A percentile compares a stretch with the other conserved stretches of the same genome.
phyloP scores from a whole-genome alignment of 495 filamentous ascomycete genomes.

The Neohortaea acidophila region DNA sequence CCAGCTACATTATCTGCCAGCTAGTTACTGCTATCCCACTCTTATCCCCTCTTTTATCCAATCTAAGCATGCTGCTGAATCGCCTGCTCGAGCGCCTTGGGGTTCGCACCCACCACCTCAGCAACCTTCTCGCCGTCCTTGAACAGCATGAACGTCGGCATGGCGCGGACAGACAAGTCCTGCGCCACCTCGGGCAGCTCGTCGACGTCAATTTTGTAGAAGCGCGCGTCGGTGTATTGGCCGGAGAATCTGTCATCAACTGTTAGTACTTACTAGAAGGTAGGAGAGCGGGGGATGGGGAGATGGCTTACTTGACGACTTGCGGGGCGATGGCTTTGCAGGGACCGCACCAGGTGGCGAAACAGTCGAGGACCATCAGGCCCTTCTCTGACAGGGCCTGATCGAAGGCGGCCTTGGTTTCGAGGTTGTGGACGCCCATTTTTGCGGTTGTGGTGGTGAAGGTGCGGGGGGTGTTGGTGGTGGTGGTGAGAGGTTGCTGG shows the following conservation, averaged over 20 bases:
- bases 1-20: too few relatives aligned
- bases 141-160: conserved; percentile 89
- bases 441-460: conserved; percentile 38
- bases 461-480: conserved; percentile 20
- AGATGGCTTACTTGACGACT: conserved; percentile 42
- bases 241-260: conserved; percentile 36
- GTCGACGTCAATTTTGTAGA: conserved; percentile 92
- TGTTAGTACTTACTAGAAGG: conserved; percentile 14
- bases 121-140: conserved; percentile 53
- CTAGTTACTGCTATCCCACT: too few relatives aligned
- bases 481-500: too few relatives aligned
- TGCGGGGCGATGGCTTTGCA: conserved; percentile 79
- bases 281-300: conserved; percentile 3
- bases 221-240: conserved; percentile 41
- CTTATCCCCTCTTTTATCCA: too few relatives aligned
- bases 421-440: conserved; percentile 42
- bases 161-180: conserved; percentile 74
- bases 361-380: conserved; percentile 71
- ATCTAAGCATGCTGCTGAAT: conserved; percentile 28
- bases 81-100: conserved; percentile 41
- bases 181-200: conserved; percentile 57
- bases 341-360: conserved; percentile 85
- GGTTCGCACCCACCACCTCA: conserved; percentile 74
- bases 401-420: conserved; percentile 50
- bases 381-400: conserved; percentile 33